Base-by-base conservation (phyloP, 2,329 filamentous ascomycete species). In the Kalmusia sp. region DNA sequence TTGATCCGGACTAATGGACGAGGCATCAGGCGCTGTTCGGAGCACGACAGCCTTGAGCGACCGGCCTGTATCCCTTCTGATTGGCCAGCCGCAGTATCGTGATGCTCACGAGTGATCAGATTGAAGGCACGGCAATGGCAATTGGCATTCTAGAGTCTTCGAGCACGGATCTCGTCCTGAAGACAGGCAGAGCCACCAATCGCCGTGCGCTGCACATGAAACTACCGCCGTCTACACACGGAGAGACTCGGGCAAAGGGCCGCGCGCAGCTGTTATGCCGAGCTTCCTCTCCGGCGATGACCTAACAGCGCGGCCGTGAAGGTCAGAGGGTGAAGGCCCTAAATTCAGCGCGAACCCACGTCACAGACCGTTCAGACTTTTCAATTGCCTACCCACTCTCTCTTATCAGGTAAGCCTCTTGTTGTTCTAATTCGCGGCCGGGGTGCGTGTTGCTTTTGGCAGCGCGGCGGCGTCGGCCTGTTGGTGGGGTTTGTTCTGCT, bases 251-350 rank as follows among this genome's bases (percentile, higher is more conserved):
- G 61, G 55, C 53, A 49, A 56, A 33, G 57, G 46, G 38, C 21
- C 17, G 28, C 21, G 33, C 14, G 24, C 34, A 24, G 33, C 17
- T 34, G 25, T 25, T 44, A 30, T 35, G 61, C 69, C 70, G 68
- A 69, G 68, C 64, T 51, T 30, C n/a, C 33, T 43, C 61, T 61
- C 64, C 64, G 49, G 45, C 59, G 54, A 70, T 65, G 66, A 68
- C 64, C 41, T 40, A 65, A 67, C 60, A 66, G 68, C 69, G 69
- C 70, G 70, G 70, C 70, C 69, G 68, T 69, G 67, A 68, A 65
- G 38, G 39, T 19, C 22, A 30, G 37, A 9, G 39, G n/a, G 9
- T 31, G 27, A 46, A 25, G 27, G 49, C 45, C 54, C 48, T 63
- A 64, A 58, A 58, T 51, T 33, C 48, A 51, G 38, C 49, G 24